A percentile compares a stretch with the other conserved stretches of the same genome.
These are phyloP conservation scores for Candida sp. DNA, from an alignment of 1,139 yeast species.

Conservation along the genomic window DNA sequence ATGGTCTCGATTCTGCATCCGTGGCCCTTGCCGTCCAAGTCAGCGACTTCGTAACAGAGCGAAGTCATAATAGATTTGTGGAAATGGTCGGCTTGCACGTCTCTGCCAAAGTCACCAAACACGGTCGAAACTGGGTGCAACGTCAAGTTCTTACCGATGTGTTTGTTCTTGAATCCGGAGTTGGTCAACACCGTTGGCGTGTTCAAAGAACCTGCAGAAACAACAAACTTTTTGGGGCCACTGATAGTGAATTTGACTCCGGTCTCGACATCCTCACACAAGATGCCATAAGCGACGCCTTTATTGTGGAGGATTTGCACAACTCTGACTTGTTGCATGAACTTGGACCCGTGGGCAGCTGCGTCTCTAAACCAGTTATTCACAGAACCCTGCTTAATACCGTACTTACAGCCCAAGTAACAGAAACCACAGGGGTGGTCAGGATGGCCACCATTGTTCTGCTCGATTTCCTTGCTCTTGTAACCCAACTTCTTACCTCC, in stretches of 20 bases:
- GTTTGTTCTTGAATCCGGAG: conserved; percentile 56
- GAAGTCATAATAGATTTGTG: conserved; percentile 55
- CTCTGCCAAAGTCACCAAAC: conserved; percentile 47
- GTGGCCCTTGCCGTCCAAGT: conserved; percentile 59
- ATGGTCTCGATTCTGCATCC: conserved; percentile 62
- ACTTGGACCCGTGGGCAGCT: conserved; percentile 49
- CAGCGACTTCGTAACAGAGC: conserved; percentile 52
- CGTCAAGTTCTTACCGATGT: conserved; percentile 58
- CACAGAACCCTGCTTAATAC: conserved; percentile 58
- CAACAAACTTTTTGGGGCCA: conserved; percentile 52
- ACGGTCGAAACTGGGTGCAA: conserved; percentile 55
- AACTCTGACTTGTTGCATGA: conserved; percentile 54
- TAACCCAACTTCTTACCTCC: conserved; percentile 55
- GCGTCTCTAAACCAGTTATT: conserved; percentile 60
- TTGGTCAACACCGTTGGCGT: conserved; percentile 55
- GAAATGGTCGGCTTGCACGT: conserved; percentile 37
- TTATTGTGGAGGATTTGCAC: conserved; percentile 38
- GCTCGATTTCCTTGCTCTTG: conserved; percentile 43
- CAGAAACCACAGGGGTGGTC: conserved; percentile 57
- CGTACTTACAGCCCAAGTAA: conserved; percentile 56
- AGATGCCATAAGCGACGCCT: conserved; percentile 51
- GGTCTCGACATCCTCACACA: conserved; percentile 34
- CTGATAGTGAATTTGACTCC: conserved; percentile 38
- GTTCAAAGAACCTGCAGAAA: conserved; percentile 54
- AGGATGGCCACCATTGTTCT: conserved; percentile 53